These are phyloP conservation scores for Podochytrium sp. DNA, from an alignment of 192 early-diverging fungal species.

Conservation along the genomic window DNA sequence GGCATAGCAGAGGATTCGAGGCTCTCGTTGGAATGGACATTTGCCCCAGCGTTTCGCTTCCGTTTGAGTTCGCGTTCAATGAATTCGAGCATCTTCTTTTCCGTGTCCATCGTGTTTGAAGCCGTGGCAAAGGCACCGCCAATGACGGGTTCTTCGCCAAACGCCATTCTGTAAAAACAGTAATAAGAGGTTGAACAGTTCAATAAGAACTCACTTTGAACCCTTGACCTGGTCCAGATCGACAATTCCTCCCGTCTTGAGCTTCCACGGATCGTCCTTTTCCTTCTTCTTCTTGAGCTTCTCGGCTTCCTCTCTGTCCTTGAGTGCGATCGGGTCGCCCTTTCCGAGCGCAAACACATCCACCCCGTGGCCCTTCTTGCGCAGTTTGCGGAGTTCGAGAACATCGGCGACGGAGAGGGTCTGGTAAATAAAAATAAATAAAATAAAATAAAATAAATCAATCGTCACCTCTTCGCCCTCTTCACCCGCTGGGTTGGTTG, in stretches of 20 bases:
- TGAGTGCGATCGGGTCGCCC: constrained; percentile 8
- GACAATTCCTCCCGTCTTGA: constrained; percentile 60
- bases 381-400: constrained; percentile 20
- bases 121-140: constrained; percentile 30
- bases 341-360: constrained; percentile 2
- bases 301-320: constrained; percentile 1
- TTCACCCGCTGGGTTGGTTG: not conserved
- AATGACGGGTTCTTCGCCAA: constrained; percentile 5
- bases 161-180: not conserved
- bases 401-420: constrained; percentile 3
- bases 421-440: no score
- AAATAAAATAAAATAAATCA: no score
- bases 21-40: not conserved
- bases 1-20: not conserved
- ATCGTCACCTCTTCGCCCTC: not conserved
- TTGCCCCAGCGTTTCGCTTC: constrained; percentile 43
- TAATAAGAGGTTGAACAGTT: not conserved
- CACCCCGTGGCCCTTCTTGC: not conserved
- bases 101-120: constrained; percentile 49
- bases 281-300: constrained; percentile 41
- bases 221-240: constrained; percentile 52
- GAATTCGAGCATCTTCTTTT: constrained; percentile 68
- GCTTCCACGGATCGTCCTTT: constrained; percentile 58
- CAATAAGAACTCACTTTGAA: constrained; percentile 19
- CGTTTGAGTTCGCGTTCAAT: constrained; percentile 80